Percentiles rank a stretch among this genome's conserved stretches.
Conservation (phyloP, 2,329 filamentous ascomycete genomes). For the Fusarium sp. region DNA sequence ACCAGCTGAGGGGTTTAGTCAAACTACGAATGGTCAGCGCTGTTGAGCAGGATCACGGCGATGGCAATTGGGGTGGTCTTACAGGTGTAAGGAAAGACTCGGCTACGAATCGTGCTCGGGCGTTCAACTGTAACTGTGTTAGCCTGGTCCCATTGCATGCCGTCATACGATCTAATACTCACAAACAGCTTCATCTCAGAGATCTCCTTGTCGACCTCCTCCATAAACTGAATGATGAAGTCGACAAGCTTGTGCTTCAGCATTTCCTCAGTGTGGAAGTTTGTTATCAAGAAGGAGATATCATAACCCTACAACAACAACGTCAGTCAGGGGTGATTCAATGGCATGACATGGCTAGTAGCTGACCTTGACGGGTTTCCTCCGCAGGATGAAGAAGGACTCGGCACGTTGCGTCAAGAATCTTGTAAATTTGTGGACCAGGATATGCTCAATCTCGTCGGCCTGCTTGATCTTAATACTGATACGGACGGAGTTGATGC, state of each 20-base stretch:
- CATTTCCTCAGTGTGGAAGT: constrained; percentile 99
- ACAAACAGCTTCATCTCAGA: constrained; percentile 99
- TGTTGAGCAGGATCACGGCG: background rate
- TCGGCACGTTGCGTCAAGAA: constrained; percentile 88
- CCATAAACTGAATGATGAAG: constrained; percentile 99
- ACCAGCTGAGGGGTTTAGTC: constrained; percentile 50
- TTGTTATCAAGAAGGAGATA: constrained; percentile 98
- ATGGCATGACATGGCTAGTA: constrained; percentile 9
- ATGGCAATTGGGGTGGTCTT: constrained; percentile 49
- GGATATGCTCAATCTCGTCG: constrained; percentile 97
- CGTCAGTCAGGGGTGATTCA: constrained; percentile 37
- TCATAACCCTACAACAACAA: constrained; percentile 81
- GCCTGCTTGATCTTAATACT: constrained; percentile 99
- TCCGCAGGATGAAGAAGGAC: constrained; percentile 94
- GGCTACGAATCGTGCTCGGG: constrained; percentile 95
- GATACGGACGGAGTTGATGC: constrained; percentile 95
- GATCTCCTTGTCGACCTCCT: constrained; percentile 99
- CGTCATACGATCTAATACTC: constrained; percentile 56
- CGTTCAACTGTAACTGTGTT: constrained; percentile 78
- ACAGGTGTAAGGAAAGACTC: constrained; percentile 98
- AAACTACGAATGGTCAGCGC: constrained; percentile 49
- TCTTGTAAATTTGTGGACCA: constrained; percentile 98
- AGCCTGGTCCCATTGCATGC: constrained; percentile 10
- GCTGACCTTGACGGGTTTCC: constrained; percentile 92
- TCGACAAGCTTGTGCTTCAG: constrained; percentile 99